Base-by-base conservation (phyloP, 2,329 filamentous ascomycete species). In the Tolypocladium ophioglossoides region DNA sequence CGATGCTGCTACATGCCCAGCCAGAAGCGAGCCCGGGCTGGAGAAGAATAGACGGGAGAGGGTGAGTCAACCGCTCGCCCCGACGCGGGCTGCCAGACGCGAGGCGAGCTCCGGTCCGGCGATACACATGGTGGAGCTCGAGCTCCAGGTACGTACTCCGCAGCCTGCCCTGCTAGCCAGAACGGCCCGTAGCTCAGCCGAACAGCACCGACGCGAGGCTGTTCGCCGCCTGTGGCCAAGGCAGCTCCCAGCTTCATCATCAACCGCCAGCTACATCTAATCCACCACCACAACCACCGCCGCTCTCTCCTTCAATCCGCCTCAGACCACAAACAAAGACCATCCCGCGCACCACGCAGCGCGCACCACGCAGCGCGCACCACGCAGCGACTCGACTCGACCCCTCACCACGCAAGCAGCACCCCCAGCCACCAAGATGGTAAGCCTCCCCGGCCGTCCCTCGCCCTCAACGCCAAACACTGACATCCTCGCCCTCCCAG, bases 401-500 rank as follows among this genome's bases (percentile, higher is more conserved):
- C 16, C 5, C 24, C n/a, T 24, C 24, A 11, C 24, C 24, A 3
- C 24, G 24, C 24, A 30, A 46, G 41, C n/a, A 24, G 6, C 39
- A 32, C 53, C 40, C 40, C 39, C 53, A 50, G 24, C 56, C 52
- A 63, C 59, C 72, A 78, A 72, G 56, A 81, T 80, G 78, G 77
- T 80, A 73, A 69, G 71, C 64, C 51, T 35, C 46, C 52, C n/a
- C 27, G 49, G 34, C 40, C 24, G 4, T 52, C 30, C 50, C 40
- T 18, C 37, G 49, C 30, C 11, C 22, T 50, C 41, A 52, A 49
- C 49, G 47, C 56, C 46, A 52, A 55, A 56, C 37, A 39, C 61
- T 56, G 59, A 58, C 59, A 59, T 52, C 41, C 56, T 40, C 52
- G 52, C 51, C 55, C 51, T 57, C 9, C 56, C 71, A 95, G 89